Conservation (phyloP, 192 early-diverging fungal genomes). For the Dissophora ornata region DNA sequence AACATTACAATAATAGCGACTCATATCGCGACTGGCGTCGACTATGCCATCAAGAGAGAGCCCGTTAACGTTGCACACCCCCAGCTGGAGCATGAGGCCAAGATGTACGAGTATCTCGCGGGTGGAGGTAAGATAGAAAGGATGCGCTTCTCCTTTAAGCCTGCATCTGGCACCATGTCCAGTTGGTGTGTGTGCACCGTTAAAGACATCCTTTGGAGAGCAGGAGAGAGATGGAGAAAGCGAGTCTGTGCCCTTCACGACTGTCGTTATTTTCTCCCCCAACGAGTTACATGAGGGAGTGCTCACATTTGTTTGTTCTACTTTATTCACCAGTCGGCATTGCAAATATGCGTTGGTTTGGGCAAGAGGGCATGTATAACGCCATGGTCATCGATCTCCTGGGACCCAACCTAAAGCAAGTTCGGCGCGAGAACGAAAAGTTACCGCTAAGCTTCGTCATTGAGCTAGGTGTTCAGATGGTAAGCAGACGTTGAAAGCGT, state of each 20-base stretch:
- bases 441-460: constrained; percentile 58
- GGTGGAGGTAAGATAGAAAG: constrained; percentile 58
- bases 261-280: background rate
- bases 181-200: too few relatives aligned
- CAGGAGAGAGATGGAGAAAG: too few relatives aligned
- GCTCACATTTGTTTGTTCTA: background rate
- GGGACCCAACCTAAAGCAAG: constrained; percentile 64
- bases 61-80: constrained; percentile 49
- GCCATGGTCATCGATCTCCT: constrained; percentile 67
- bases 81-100: constrained; percentile 62
- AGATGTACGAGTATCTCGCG: constrained; percentile 56
- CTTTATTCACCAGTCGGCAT: constrained; percentile 54
- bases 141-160: background rate
- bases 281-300: too few relatives aligned
- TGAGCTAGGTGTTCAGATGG: constrained; percentile 67
- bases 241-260: background rate
- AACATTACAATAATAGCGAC: constrained; percentile 39
- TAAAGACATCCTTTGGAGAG: too few relatives aligned
- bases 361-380: constrained; percentile 59
- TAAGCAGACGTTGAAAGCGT: constrained; percentile 28
- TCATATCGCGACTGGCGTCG: constrained; percentile 54
- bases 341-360: constrained; percentile 66
- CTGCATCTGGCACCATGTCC: too few relatives aligned
- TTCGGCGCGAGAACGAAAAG: constrained; percentile 54
- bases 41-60: constrained; percentile 68